A percentile compares a stretch with the other conserved stretches of the same genome.
Conservation (phyloP, 257 asterid genomes). For the Solanum chilense region DNA sequence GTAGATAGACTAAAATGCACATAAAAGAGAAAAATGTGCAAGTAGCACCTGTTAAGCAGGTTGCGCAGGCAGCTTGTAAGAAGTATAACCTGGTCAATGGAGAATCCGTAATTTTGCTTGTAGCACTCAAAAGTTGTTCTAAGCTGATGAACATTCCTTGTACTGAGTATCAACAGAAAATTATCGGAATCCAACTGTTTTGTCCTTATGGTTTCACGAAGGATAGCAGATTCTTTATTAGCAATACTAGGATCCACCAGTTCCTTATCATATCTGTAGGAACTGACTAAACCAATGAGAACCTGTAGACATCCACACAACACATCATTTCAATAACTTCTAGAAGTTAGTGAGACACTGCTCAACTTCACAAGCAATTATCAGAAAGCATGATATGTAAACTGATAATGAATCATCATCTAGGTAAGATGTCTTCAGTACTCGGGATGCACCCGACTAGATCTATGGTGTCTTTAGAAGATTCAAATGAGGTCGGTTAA, state of each 20-base stretch:
- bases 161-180: slow-evolving; percentile 38
- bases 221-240: slow-evolving; percentile 45
- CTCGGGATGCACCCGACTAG: neutral
- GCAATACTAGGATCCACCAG: slow-evolving; percentile 40
- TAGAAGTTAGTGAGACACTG: neutral
- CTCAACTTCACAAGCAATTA: neutral
- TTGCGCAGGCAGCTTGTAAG: neutral
- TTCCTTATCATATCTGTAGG: slow-evolving; percentile 59
- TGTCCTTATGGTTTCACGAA: slow-evolving; percentile 33
- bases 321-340: neutral
- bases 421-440: neutral
- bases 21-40: neutral
- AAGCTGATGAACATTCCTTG: slow-evolving; percentile 63
- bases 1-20: neutral
- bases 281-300: slow-evolving; percentile 52
- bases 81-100: slow-evolving; percentile 43
- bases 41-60: neutral
- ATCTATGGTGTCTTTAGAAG: neutral
- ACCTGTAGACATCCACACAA: slow-evolving; percentile 24
- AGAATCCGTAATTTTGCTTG: slow-evolving; percentile 37
- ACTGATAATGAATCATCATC: neutral
- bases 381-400: neutral
- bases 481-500: neutral
- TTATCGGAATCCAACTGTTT: slow-evolving; percentile 37
- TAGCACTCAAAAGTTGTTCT: slow-evolving; percentile 51